Conservation (phyloP, 2,329 filamentous ascomycete genomes). For the Huntiella abstrusa region DNA sequence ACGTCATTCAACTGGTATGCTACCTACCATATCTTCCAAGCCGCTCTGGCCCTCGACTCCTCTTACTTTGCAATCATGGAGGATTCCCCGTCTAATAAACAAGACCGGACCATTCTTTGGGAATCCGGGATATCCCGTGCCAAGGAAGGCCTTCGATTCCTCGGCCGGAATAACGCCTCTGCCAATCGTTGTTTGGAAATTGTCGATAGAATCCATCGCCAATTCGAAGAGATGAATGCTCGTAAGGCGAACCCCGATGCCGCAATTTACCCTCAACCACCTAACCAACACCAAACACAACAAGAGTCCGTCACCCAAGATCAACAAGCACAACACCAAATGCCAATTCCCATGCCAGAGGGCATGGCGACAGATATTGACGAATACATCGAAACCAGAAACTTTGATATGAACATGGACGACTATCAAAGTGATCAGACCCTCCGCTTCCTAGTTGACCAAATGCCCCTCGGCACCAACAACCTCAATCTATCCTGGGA, state of each 20-base stretch:
- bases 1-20: conserved; percentile 24
- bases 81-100: no score
- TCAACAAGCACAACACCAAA: no score
- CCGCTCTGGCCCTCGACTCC: conserved; percentile 21
- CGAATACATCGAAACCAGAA: neutral
- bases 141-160: neutral
- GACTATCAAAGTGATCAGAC: conserved; percentile 4
- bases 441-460: conserved; percentile 3
- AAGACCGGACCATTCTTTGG: neutral
- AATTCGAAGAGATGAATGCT: neutral
- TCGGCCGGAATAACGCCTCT: conserved; percentile 2
- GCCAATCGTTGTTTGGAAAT: conserved; percentile 3
- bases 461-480: conserved; percentile 3
- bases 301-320: no score
- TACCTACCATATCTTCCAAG: conserved; percentile 27
- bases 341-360: no score
- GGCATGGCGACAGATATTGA: no score
- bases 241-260: no score
- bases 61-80: conserved; percentile 5
- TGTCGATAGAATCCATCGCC: conserved; percentile 3
- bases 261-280: no score
- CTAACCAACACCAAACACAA: no score
- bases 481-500: conserved; percentile 6
- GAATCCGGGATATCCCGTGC: neutral
- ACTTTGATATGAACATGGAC: neutral